Evolutionary conservation across 306 rosid genomes (phyloP), one percentile per base, ranked within the genome.

Genomic region (Quercus berberidifolia): DNA sequence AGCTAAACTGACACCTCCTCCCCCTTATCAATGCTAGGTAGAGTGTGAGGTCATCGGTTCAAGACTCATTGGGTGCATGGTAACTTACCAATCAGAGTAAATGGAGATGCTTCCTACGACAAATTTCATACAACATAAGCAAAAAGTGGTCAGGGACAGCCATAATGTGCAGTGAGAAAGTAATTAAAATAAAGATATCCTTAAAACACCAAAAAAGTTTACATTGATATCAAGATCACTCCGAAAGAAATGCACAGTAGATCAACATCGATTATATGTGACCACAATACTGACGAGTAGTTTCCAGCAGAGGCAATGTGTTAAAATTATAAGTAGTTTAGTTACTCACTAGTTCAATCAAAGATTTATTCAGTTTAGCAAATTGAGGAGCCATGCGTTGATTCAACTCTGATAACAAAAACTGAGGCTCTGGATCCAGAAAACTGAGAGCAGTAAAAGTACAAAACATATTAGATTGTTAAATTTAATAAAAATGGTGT

Each of bases 281-380:
- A 35, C 11, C 25, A 4, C 4, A 67, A 18, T 67, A 49, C 72
- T n/a, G 17, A n/a, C 23, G 35, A 35, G 25, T 19, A 19, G 7
- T 33, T 9, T 67, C 20, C 13, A 1, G 26, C 46, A 35, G 33
- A 49, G 25, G 49, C 17, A 70, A 14, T 51, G 51, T 8, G 35
- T 6, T 43, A 15, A 20, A 38, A 5, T 38, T 49, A 19, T 20
- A 25, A 43, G 59, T 10, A 55, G 51, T 20, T 19, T 74, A 56
- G 41, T 64, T 63, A 84, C 91, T 75, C 80, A 87, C 89, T 91
- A 88, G 82, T 62, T 94, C 97, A 89, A 93, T 91, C 84, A 92
- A 87, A 83, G 90, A 51, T 86, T 94, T 94, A 76, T 94, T 94
- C 80, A 94, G 85, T 93, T 91, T 92, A 46, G 95, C 88, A 89